These are phyloP conservation scores for Penicillium silybi DNA, from an alignment of 495 filamentous ascomycete genomes.

Conservation along the genomic window DNA sequence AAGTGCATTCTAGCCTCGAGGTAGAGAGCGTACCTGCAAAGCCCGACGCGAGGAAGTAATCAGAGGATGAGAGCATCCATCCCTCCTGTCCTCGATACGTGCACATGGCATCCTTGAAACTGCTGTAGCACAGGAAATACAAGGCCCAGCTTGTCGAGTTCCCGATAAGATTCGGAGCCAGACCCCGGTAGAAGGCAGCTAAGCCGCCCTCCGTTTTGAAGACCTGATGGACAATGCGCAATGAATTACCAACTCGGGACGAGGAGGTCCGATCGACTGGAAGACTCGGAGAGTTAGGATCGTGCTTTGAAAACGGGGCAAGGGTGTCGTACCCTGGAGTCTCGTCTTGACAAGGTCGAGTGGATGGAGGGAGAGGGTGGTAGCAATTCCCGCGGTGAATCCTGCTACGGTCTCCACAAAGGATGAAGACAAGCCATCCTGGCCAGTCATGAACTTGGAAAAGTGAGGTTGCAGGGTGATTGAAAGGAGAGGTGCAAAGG, in stretches of 20 bases:
- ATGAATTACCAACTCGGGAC: constrained; percentile 49
- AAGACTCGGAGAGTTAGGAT: neutral
- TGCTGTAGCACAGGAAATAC: constrained; percentile 76
- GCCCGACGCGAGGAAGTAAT: constrained; percentile 82
- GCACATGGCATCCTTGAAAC: constrained; percentile 48
- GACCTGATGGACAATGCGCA: constrained; percentile 53
- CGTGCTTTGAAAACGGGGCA: neutral
- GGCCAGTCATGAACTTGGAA: constrained; percentile 40
- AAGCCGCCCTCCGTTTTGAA: constrained; percentile 54
- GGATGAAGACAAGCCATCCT: constrained; percentile 62
- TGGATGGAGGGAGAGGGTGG: constrained; percentile 68
- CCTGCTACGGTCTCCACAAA: constrained; percentile 87
- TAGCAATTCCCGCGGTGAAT: constrained; percentile 79
- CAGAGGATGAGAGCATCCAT: constrained; percentile 55
- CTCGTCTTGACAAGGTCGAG: constrained; percentile 95
- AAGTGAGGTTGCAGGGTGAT: neutral
- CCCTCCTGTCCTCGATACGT: constrained; percentile 9
- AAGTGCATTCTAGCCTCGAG: neutral
- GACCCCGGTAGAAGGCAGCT: constrained; percentile 76
- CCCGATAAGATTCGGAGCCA: constrained; percentile 85
- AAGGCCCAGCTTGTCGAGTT: constrained; percentile 88
- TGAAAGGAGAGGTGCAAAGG: neutral
- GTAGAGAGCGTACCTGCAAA: constrained; percentile 53
- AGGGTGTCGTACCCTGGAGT: constrained; percentile 64
- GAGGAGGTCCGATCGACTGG: constrained; percentile 43